Base-by-base conservation (phyloP, 306 rosid species). In the Acacia melanoxylon region DNA sequence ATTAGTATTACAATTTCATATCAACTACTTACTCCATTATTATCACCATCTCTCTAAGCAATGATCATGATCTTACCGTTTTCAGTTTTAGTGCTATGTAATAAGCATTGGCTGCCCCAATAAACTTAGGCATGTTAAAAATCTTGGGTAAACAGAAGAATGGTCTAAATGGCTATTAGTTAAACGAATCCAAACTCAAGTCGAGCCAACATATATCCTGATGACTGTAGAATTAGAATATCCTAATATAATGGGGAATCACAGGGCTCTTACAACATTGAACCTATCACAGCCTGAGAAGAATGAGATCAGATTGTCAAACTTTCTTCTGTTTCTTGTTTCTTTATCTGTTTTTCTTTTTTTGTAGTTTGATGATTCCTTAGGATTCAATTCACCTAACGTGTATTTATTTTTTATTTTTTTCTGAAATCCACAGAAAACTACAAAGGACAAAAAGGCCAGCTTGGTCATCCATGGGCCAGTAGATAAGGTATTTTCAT, bases 401-500 rank as follows among this genome's bases (percentile, higher is more conserved):
- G 45, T 82, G 31, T 83, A 65, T 52, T n/a, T n/a, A n/a, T n/a
- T n/a, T n/a, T n/a, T n/a, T n/a, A n/a, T n/a, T n/a, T n/a, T n/a
- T n/a, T n/a, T n/a, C 13, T 35, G 54, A 37, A 82, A 76, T 89
- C 74, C 22, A 25, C 94, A 95, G 99, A 89, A 95, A 87, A 95
- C 99, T 79, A 96, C 99, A 1, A 95, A 95, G 87, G 99, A 95
- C 88, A 95, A 93, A 88, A 95, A 92, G 80, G 99, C 98, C 79
- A 81, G 89, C 86, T 83, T 95, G 84, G 93, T 95, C 86, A 89
- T 95, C 82, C 99, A 91, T 71, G 99, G 97, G 69, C 88, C 88
- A 62, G 95, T 85, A 17, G 99, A 95, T 84, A 92, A 93, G 98
- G 99, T 95, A 91, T 81, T 76, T 61, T 85, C 44, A 70, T 80